phyloP scores from a whole-genome alignment of 306 rosid genomes.

The Vigna mungo region DNA sequence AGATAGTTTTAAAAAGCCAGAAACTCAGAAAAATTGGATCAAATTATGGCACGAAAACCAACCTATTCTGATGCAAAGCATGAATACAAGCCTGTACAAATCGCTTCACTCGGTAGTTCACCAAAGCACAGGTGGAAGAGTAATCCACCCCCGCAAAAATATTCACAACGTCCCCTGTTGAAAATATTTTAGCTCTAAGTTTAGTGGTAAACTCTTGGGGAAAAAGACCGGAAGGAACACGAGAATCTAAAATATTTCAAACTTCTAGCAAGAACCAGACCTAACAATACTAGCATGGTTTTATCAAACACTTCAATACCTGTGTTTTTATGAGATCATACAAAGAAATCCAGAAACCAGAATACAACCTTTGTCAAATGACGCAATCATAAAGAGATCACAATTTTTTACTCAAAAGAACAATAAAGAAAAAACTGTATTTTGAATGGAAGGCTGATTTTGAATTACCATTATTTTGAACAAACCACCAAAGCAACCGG shows the following conservation, averaged over 20 bases:
- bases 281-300: background rate
- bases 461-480: constrained; percentile 64
- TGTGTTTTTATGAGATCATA: background rate
- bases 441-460: background rate
- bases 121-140: constrained; percentile 59
- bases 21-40: constrained; percentile 1
- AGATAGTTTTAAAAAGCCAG: constrained; percentile 10
- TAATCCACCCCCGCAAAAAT: constrained; percentile 72
- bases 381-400: background rate
- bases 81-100: constrained; percentile 64
- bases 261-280: constrained; percentile 14
- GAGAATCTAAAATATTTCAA: constrained; percentile 22
- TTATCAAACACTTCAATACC: background rate
- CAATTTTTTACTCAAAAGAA: background rate
- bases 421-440: background rate
- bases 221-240: background rate
- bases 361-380: background rate
- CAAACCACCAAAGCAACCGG: constrained; percentile 62
- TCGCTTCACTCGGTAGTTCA: constrained; percentile 69
- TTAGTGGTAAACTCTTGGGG: background rate
- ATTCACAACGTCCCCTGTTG: constrained; percentile 65
- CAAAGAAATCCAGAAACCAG: constrained; percentile 13
- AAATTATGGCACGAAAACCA: constrained; percentile 30
- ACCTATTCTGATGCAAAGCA: constrained; percentile 82
- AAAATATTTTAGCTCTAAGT: constrained; percentile 33